Evolutionary conservation across 345 rosid genomes (phyloP).

Genomic region (Physaria fendleri): DNA sequence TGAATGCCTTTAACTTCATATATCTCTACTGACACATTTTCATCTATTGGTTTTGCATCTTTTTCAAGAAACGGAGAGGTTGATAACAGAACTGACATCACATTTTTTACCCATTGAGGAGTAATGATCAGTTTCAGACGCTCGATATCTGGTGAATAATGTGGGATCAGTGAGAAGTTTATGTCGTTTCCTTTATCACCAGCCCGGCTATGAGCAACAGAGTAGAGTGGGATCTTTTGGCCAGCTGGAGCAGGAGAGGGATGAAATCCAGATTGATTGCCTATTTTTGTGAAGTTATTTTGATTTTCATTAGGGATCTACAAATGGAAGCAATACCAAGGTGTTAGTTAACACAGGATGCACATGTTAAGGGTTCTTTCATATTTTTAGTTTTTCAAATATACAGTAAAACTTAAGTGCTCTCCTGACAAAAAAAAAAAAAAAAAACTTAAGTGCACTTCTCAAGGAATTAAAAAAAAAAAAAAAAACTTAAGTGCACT

Average conservation of each 20-base stretch:
- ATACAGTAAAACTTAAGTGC: background rate
- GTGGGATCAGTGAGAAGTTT: slow-evolving; percentile 81
- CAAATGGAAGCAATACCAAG: slow-evolving; percentile 14
- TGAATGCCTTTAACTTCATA: slow-evolving; percentile 65
- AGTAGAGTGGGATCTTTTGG: slow-evolving; percentile 55
- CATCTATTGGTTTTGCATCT: slow-evolving; percentile 32
- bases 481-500: background rate
- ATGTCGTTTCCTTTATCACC: slow-evolving; percentile 87
- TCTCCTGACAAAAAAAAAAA: too few species aligned
- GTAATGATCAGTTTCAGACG: slow-evolving; percentile 60
- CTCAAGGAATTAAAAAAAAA: too few species aligned
- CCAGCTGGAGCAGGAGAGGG: slow-evolving; percentile 50
- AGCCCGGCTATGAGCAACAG: slow-evolving; percentile 65
- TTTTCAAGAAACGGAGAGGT: slow-evolving; percentile 38
- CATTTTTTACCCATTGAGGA: slow-evolving; percentile 61
- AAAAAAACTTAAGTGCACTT: too few species aligned
- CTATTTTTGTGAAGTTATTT: background rate
- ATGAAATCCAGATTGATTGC: slow-evolving; percentile 3
- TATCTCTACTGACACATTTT: slow-evolving; percentile 54
- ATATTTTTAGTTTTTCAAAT: background rate
- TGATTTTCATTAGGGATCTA: slow-evolving; percentile 3
- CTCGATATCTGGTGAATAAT: slow-evolving; percentile 46
- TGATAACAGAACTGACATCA: slow-evolving; percentile 46
- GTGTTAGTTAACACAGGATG: background rate
- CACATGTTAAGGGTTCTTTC: background rate